Conservation (phyloP, 306 rosid species). For the Cucumis hystrix region DNA sequence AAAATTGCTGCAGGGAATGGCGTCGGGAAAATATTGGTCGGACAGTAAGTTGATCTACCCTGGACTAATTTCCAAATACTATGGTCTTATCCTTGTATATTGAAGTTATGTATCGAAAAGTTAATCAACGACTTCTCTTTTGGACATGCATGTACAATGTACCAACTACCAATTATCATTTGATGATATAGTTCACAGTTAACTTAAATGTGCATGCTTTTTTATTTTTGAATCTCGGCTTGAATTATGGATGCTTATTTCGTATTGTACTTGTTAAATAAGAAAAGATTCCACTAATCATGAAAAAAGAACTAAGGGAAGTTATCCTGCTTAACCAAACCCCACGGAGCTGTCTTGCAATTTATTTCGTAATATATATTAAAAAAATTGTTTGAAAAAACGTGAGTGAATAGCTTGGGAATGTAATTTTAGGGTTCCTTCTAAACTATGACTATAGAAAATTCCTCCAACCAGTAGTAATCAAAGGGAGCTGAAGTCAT, state of each 20-base stretch:
- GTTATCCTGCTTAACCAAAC: background rate
- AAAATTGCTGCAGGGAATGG: constrained; percentile 97
- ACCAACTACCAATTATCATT: background rate
- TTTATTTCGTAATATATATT: background rate
- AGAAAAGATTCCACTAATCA: background rate
- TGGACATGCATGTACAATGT: background rate
- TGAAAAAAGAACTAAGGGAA: background rate
- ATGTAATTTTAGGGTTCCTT: background rate
- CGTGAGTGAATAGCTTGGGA: background rate
- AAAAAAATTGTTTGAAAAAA: background rate
- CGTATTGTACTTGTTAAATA: background rate
- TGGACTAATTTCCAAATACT: background rate
- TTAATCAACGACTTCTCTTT: background rate
- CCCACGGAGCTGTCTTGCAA: background rate
- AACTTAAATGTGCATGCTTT: background rate
- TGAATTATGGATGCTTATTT: background rate
- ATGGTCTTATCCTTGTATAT: background rate
- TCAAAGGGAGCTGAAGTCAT: background rate
- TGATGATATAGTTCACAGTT: background rate
- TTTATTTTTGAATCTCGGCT: background rate
- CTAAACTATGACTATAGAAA: background rate
- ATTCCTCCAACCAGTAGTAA: background rate
- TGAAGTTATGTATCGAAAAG: background rate
- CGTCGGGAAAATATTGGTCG: constrained; percentile 85
- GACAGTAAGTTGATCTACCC: constrained; percentile 44